A percentile compares a stretch with the other conserved stretches of the same genome.
Evolutionary conservation across 2,329 filamentous ascomycete species (phyloP).

Genomic region (Leptographium procerum): DNA sequence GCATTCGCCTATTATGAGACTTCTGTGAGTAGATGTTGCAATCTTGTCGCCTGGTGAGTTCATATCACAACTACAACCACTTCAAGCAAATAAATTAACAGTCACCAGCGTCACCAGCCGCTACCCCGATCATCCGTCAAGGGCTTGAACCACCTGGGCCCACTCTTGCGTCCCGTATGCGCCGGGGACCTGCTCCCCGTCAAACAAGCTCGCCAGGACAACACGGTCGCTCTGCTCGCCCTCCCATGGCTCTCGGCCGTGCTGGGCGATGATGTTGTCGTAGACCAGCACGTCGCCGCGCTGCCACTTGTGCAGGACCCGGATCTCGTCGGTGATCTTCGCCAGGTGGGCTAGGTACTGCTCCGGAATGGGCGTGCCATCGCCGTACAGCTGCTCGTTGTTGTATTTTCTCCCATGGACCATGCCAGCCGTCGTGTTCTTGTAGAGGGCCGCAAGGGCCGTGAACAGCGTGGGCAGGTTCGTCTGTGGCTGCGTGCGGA

Average conservation of each 20-base stretch:
- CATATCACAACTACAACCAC: no score
- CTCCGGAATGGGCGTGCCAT: slow-evolving; percentile 14
- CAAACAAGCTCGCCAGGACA: neutral
- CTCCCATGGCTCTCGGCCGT: slow-evolving; percentile 15
- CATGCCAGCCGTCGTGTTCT: slow-evolving; percentile 10
- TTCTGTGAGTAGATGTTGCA: no score
- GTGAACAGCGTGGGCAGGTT: slow-evolving; percentile 16
- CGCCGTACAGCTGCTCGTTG: slow-evolving; percentile 16
- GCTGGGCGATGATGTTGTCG: slow-evolving; percentile 16
- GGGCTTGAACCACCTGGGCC: no score
- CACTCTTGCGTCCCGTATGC: no score
- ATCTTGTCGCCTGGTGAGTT: no score
- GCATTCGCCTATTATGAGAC: no score
- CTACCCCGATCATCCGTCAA: no score
- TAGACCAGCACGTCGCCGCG: slow-evolving; percentile 3
- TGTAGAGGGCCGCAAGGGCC: slow-evolving; percentile 15
- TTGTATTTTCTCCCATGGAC: neutral
- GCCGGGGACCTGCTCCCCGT: neutral
- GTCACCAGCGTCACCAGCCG: no score
- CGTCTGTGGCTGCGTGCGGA: slow-evolving; percentile 13
- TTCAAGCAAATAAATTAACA: no score
- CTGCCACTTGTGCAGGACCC: slow-evolving; percentile 10
- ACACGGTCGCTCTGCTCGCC: slow-evolving; percentile 2
- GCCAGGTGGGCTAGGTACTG: slow-evolving; percentile 16
- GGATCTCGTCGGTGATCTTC: slow-evolving; percentile 16